phyloP scores from a whole-genome alignment of 1,284 basidiomycete genomes.

The Fomitopsis schrenkii region DNA sequence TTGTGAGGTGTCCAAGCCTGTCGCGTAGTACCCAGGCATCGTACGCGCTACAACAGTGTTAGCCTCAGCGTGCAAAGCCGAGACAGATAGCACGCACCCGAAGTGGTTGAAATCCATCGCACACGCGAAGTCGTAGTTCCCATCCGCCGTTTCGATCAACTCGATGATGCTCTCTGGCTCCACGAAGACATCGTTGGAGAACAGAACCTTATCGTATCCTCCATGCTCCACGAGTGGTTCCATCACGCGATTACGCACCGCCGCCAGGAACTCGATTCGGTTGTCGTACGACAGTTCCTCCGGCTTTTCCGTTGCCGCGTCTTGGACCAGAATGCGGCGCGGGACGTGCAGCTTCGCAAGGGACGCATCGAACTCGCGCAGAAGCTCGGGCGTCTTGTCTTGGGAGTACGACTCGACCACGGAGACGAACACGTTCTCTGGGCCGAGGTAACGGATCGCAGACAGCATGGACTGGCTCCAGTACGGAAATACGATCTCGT shows the following conservation, averaged over 20 bases:
- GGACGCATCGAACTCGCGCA: slow-evolving; percentile 30
- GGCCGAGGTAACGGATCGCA: slow-evolving; percentile 39
- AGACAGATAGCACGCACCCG: slow-evolving; percentile 12
- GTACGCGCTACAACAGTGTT: slow-evolving; percentile 28
- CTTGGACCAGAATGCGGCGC: slow-evolving; percentile 32
- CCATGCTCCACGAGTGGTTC: slow-evolving; percentile 36
- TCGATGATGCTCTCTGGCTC: slow-evolving; percentile 42
- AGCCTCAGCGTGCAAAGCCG: not conserved
- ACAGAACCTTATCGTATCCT: slow-evolving; percentile 41
- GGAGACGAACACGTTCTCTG: slow-evolving; percentile 50
- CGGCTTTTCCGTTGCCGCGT: slow-evolving; percentile 29
- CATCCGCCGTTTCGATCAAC: slow-evolving; percentile 42
- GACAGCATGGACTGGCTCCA: slow-evolving; percentile 35
- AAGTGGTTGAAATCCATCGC: slow-evolving; percentile 45
- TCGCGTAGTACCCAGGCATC: slow-evolving; percentile 46
- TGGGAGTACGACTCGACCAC: slow-evolving; percentile 50
- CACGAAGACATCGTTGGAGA: slow-evolving; percentile 49
- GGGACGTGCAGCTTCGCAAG: slow-evolving; percentile 29
- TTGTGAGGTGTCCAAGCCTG: slow-evolving; percentile 35
- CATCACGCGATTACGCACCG: slow-evolving; percentile 41
- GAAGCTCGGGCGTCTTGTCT: slow-evolving; percentile 39
- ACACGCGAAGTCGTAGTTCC: slow-evolving; percentile 52
- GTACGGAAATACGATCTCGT: slow-evolving; percentile 34
- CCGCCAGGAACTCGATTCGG: slow-evolving; percentile 42
- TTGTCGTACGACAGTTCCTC: slow-evolving; percentile 30